A percentile compares a stretch with the other conserved stretches of the same genome.
These are phyloP conservation scores for Lycium barbarum DNA, from an alignment of 257 asterid genomes.

Conservation along the genomic window DNA sequence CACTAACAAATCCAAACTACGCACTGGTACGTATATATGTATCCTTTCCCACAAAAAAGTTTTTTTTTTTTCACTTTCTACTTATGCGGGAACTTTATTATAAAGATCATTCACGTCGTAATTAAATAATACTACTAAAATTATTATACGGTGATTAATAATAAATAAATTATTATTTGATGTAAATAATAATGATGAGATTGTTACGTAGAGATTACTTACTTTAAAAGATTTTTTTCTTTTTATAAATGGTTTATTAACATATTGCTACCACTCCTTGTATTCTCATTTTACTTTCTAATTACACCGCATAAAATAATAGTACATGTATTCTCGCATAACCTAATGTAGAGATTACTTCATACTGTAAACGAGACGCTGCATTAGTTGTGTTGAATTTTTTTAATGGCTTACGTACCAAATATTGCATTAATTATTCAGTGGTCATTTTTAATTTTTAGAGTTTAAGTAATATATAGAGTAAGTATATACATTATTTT, in stretches of 20 bases:
- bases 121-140: background rate
- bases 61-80: background rate
- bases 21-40: background rate
- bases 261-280: too few species aligned
- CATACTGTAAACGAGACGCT: background rate
- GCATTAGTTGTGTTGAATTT: background rate
- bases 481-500: too few species aligned
- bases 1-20: conserved; percentile 13
- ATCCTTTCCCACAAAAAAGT: background rate
- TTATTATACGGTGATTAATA: background rate
- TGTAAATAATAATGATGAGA: background rate
- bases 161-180: background rate
- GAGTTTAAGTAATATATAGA: too few species aligned
- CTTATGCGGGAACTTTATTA: background rate
- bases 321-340: background rate
- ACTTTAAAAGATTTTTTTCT: too few species aligned
- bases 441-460: too few species aligned
- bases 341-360: background rate
- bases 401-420: background rate
- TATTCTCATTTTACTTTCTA: too few species aligned
- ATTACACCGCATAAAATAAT: background rate
- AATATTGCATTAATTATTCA: background rate
- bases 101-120: background rate
- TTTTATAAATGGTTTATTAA: too few species aligned
- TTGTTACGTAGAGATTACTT: too few species aligned